These are phyloP conservation scores for Imleria badia DNA, from an alignment of 768 basidiomycete genomes.

Conservation along the genomic window DNA sequence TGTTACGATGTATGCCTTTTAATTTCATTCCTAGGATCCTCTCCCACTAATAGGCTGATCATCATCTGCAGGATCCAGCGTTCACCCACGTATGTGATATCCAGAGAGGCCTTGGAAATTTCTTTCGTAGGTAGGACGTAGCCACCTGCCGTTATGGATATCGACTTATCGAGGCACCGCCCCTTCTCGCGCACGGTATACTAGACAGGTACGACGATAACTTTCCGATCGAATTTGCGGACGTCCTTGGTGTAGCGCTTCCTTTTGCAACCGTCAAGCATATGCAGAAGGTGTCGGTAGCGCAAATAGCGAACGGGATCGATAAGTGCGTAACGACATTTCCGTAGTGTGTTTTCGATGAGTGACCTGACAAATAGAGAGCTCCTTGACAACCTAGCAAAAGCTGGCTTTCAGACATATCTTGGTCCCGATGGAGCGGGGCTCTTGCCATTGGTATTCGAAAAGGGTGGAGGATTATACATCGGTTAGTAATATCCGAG, in stretches of 20 bases:
- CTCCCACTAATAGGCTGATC: constrained; percentile 11
- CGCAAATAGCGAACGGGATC: constrained; percentile 13
- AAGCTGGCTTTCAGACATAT: constrained; percentile 38
- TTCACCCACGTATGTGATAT: constrained; percentile 31
- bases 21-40: constrained; percentile 23
- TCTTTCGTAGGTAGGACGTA: constrained; percentile 15
- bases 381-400: constrained; percentile 38
- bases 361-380: constrained; percentile 25
- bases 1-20: constrained; percentile 24
- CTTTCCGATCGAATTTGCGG: constrained; percentile 27
- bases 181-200: not conserved
- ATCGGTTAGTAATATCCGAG: constrained; percentile 30
- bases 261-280: constrained; percentile 21
- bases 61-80: constrained; percentile 24
- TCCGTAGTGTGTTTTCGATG: not conserved
- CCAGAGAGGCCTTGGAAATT: constrained; percentile 5
- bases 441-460: constrained; percentile 29
- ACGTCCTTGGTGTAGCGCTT: constrained; percentile 21
- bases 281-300: constrained; percentile 6
- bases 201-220: constrained; percentile 28
- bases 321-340: constrained; percentile 19
- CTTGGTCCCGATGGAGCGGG: constrained; percentile 41
- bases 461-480: constrained; percentile 38
- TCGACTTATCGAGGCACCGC: not conserved
- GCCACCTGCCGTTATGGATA: not conserved